Conservation (phyloP, 2,329 filamentous ascomycete species). For the Lasiodiplodia gonubiensis region DNA sequence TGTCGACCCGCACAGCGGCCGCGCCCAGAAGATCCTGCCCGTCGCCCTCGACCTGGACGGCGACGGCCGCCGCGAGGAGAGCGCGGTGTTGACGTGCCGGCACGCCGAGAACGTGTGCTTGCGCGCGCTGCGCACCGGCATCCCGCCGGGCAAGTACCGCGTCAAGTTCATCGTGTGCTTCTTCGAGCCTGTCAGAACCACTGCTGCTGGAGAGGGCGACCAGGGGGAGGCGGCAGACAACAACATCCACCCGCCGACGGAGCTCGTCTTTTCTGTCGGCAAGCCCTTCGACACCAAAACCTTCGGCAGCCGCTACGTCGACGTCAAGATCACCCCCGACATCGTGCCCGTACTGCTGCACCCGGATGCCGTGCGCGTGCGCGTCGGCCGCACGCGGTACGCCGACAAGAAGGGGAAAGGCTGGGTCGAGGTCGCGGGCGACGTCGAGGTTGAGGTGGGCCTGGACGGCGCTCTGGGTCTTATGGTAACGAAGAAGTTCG, state of each 20-base stretch:
- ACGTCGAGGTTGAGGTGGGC: conserved; percentile 44
- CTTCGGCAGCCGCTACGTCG: conserved; percentile 43
- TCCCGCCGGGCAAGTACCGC: conserved; percentile 45
- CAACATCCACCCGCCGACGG: conserved; percentile 34
- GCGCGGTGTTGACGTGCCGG: conserved; percentile 44
- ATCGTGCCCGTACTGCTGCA: conserved; percentile 45
- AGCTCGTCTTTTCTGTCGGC: conserved; percentile 46
- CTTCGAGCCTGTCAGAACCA: conserved; percentile 5
- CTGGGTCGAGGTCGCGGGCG: conserved; percentile 47
- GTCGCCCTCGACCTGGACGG: conserved; percentile 45
- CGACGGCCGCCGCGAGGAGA: conserved; percentile 44
- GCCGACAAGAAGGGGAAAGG: conserved; percentile 40
- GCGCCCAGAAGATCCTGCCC: conserved; percentile 40
- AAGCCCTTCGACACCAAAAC: conserved; percentile 43
- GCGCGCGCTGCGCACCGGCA: conserved; percentile 44
- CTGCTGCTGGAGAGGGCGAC: not conserved
- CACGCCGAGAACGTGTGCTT: conserved; percentile 42
- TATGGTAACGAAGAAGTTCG: conserved; percentile 43
- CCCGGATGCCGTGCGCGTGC: conserved; percentile 45
- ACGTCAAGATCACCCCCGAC: conserved; percentile 47
- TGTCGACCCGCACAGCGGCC: conserved; percentile 36
- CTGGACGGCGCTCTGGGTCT: conserved; percentile 46
- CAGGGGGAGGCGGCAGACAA: conserved; percentile 35
- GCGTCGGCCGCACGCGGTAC: conserved; percentile 41
- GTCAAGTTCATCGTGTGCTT: conserved; percentile 41